Evolutionary conservation across 805 yeast species (phyloP).

Genomic region (Lachancea sp.): DNA sequence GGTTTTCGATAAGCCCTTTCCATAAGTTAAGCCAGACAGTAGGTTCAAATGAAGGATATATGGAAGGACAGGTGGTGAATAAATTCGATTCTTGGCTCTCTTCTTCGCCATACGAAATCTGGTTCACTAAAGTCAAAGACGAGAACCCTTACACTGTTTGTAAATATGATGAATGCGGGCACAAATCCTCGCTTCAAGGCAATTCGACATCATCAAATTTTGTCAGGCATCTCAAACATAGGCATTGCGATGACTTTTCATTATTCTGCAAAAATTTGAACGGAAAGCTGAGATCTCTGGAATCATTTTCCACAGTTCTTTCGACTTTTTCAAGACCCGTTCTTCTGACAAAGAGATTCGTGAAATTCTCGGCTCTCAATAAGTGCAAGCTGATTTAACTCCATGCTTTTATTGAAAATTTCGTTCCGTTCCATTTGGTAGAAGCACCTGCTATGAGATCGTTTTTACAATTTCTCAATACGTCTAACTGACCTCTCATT

Average conservation of each 20-base stretch:
- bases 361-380: constrained; percentile 3
- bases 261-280: constrained; percentile 3
- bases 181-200: constrained; percentile 5
- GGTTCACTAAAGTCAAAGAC: constrained; percentile 12
- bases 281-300: not conserved
- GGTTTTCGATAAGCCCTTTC: not conserved
- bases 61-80: not conserved
- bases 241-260: constrained; percentile 8
- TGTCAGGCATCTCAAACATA: constrained; percentile 8
- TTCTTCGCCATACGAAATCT: constrained; percentile 10
- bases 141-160: constrained; percentile 8
- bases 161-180: no score
- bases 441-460: constrained; percentile 2
- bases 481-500: not conserved
- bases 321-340: constrained; percentile 5
- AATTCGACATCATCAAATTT: constrained; percentile 12
- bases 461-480: not conserved
- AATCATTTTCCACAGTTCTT: constrained; percentile 4
- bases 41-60: not conserved
- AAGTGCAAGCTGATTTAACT: not conserved
- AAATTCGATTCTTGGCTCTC: constrained; percentile 11
- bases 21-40: constrained; percentile 3
- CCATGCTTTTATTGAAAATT: constrained; percentile 1
- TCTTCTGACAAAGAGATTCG: constrained; percentile 5
- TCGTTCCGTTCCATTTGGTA: constrained; percentile 4